Conservation (phyloP, 306 rosid genomes). For the Fagus crenata region DNA sequence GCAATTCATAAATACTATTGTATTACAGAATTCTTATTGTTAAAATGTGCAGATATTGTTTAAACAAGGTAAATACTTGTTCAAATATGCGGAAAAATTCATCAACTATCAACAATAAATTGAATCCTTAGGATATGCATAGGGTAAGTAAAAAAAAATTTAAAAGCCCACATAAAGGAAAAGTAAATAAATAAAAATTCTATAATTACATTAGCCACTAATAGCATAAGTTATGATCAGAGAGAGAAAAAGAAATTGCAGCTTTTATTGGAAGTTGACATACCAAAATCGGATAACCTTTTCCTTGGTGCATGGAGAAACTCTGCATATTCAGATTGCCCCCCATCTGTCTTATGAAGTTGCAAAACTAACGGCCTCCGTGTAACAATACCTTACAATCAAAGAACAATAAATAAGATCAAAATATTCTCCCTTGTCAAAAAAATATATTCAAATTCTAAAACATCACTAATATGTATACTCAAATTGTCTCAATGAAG, state of each 20-base stretch:
- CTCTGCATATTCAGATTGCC: conserved; percentile 85
- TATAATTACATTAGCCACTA: conserved; percentile 1
- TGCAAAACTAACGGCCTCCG: conserved; percentile 94
- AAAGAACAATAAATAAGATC: conserved; percentile 7
- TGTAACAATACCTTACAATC: conserved; percentile 78
- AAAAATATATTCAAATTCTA: background rate
- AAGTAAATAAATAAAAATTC: background rate
- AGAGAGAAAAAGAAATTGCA: conserved; percentile 11
- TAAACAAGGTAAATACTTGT: background rate
- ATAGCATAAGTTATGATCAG: conserved; percentile 5
- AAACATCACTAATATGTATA: background rate
- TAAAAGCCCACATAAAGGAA: background rate
- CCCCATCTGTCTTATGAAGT: conserved; percentile 78
- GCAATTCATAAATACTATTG: background rate
- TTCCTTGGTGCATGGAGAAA: conserved; percentile 89
- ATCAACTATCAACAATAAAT: too few species aligned
- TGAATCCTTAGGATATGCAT: too few species aligned
- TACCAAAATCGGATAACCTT: conserved; percentile 83
- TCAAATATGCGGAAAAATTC: background rate
- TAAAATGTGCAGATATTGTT: background rate
- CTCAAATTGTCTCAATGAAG: background rate
- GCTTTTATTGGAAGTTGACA: conserved; percentile 16
- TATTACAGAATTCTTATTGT: background rate
- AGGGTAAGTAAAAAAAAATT: too few species aligned
- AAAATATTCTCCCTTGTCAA: background rate